Evolutionary conservation across 306 rosid species (phyloP), one percentile per base, ranked within the genome.

Genomic region (Casuarina cunninghamiana): DNA sequence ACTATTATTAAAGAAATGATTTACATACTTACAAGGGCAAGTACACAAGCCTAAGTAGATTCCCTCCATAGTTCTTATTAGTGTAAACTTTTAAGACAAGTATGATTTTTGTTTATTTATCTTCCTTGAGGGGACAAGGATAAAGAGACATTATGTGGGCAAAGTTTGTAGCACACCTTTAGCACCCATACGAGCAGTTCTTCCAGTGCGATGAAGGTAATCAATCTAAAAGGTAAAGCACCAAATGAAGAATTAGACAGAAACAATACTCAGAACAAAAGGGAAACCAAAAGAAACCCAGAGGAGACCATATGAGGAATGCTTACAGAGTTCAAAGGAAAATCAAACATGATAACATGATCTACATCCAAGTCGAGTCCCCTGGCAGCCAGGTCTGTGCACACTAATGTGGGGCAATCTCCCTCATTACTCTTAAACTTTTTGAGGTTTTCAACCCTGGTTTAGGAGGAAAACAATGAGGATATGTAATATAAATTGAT

Each of bases 121-220:
- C 50, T 53, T 6, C 69, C 21, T 46, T 53, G 42, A 60, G 16
- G 70, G 62, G 15, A 68, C 62, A 53, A 50, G 76, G 3, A 54
- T 26, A 74, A 10, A 41, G 50, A 66, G 42, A 41, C 10, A 66
- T 66, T 3, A 66, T 66, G 48, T 37, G 53, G 49, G 44, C 43
- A 75, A 53, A 82, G 70, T 26, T 53, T 39, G 67, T 76, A 67
- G 54, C 53, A 15, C 71, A 94, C 98, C 98, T 91, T 94, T 91
- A 55, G 97, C 97, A 74, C 98, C 97, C 98, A 94, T 94, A 8
- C 98, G 98, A 78, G 98, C 98, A 3, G 97, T 94, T 91, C 98
- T 94, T 58, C 98, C 98, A 0, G 98, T 94, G 83, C 98, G 94
- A 77, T 94, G 98, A 83, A 94, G 98, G 88, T 94, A 94, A 61